Evolutionary conservation across 2,329 filamentous ascomycete species (phyloP).

Genomic region (Cytospora schulzeri): DNA sequence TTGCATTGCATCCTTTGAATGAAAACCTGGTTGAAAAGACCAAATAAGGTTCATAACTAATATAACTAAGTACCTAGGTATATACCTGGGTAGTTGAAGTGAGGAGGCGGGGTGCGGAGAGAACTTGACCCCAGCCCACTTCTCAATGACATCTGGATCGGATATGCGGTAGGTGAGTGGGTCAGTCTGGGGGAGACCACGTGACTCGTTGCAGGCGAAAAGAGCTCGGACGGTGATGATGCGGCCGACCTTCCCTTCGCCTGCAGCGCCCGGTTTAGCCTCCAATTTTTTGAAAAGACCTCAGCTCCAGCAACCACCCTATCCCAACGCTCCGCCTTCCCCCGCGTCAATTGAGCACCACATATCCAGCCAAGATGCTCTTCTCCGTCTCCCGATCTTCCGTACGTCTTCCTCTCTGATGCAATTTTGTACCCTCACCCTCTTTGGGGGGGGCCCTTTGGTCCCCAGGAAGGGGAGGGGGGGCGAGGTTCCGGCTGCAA

Average conservation of each 20-base stretch:
- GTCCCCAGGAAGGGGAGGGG: too few species aligned
- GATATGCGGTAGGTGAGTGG: slow-evolving; percentile 6
- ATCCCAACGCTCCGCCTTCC: slow-evolving; percentile 32
- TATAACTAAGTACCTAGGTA: too few species aligned
- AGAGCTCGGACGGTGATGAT: slow-evolving; percentile 20
- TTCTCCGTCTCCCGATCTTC: slow-evolving; percentile 56
- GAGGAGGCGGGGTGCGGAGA: background rate
- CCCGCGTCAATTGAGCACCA: slow-evolving; percentile 52
- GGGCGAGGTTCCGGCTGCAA: too few species aligned
- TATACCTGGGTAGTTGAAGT: background rate
- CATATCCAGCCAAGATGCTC: slow-evolving; percentile 56
- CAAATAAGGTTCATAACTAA: too few species aligned
- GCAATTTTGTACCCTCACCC: background rate
- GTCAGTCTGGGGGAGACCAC: slow-evolving; percentile 27
- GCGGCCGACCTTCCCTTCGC: slow-evolving; percentile 16
- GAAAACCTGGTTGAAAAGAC: too few species aligned
- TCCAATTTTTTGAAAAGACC: slow-evolving; percentile 41
- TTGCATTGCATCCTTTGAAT: too few species aligned
- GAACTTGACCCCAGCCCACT: background rate
- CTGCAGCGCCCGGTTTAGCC: slow-evolving; percentile 23
- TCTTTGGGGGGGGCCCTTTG: too few species aligned
- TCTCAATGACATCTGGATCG: too few species aligned
- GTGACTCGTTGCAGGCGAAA: slow-evolving; percentile 28
- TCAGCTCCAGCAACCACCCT: slow-evolving; percentile 42
- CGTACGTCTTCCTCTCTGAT: slow-evolving; percentile 45